Conservation (phyloP, 345 rosid species). For the Mallotus nudiflorus region DNA sequence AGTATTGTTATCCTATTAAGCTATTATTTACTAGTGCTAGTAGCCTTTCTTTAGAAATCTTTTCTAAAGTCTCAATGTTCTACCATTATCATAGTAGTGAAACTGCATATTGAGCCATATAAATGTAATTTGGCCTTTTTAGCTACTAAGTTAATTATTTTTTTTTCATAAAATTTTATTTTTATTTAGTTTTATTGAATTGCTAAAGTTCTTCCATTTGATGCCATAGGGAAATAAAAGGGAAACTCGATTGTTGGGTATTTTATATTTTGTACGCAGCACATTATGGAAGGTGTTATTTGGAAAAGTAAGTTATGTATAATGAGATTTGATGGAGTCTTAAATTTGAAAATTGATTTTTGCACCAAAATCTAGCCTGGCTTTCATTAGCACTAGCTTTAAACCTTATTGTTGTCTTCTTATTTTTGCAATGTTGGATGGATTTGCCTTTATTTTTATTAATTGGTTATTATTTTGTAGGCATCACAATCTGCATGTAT, state of each 20-base stretch:
- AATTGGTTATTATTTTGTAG: not conserved
- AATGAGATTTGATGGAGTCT: slow-evolving; percentile 3
- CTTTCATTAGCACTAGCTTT: no score
- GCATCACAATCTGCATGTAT: not conserved
- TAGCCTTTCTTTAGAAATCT: no score
- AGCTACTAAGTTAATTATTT: not conserved
- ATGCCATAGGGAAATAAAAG: slow-evolving; percentile 82
- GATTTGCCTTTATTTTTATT: not conserved
- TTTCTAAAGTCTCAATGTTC: not conserved
- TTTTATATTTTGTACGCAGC: slow-evolving; percentile 90
- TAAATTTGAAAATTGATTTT: slow-evolving; percentile 3
- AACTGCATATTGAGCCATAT: not conserved
- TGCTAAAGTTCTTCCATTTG: slow-evolving; percentile 12
- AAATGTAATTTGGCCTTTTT: not conserved
- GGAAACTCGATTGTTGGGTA: slow-evolving; percentile 90
- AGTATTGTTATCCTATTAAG: not conserved
- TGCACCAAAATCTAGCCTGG: not conserved
- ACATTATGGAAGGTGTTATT: slow-evolving; percentile 97
- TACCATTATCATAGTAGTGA: not conserved
- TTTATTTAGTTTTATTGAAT: not conserved
- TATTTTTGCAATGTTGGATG: not conserved
- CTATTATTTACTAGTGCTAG: no score
- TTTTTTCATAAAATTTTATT: slow-evolving; percentile 1
- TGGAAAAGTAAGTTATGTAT: slow-evolving; percentile 63
- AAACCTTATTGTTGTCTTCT: not conserved